Percentiles rank a stretch among this genome's conserved stretches.
Evolutionary conservation across 371 early-diverging fungal species (phyloP).

Genomic region (Mucor sp.): DNA sequence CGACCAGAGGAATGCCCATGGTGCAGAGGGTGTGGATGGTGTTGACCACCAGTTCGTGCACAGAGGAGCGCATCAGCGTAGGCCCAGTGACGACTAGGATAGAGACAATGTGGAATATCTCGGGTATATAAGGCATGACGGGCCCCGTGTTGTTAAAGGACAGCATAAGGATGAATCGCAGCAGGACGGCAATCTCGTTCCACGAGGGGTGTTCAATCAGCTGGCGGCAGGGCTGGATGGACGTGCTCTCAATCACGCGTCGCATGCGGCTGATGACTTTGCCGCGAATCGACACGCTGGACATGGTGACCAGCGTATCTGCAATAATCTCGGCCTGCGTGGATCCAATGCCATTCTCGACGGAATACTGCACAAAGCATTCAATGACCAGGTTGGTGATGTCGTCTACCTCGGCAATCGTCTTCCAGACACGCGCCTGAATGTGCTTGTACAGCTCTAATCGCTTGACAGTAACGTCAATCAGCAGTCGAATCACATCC

Average conservation of each 20-base stretch:
- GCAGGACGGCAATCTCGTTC: slow-evolving; percentile 85
- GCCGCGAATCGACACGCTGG: slow-evolving; percentile 78
- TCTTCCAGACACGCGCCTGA: slow-evolving; percentile 84
- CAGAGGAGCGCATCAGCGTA: slow-evolving; percentile 78
- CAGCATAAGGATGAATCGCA: slow-evolving; percentile 84
- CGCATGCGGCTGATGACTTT: slow-evolving; percentile 82
- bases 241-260: slow-evolving; percentile 74
- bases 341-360: slow-evolving; percentile 80
- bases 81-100: slow-evolving; percentile 84
- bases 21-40: slow-evolving; percentile 87
- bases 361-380: slow-evolving; percentile 76
- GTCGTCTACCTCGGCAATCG: slow-evolving; percentile 77
- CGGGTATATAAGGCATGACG: slow-evolving; percentile 77
- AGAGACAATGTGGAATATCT: slow-evolving; percentile 83
- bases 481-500: slow-evolving; percentile 74
- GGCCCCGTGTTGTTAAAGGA: slow-evolving; percentile 82
- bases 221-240: slow-evolving; percentile 66
- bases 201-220: slow-evolving; percentile 82
- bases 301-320: slow-evolving; percentile 83
- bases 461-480: slow-evolving; percentile 82
- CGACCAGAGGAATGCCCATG: slow-evolving; percentile 54
- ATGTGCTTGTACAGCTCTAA: slow-evolving; percentile 79
- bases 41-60: slow-evolving; percentile 92
- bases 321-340: slow-evolving; percentile 81
- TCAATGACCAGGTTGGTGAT: slow-evolving; percentile 80